These are phyloP conservation scores for Aureobasidium sp. DNA, from an alignment of 2,329 filamentous ascomycete genomes.

Conservation along the genomic window DNA sequence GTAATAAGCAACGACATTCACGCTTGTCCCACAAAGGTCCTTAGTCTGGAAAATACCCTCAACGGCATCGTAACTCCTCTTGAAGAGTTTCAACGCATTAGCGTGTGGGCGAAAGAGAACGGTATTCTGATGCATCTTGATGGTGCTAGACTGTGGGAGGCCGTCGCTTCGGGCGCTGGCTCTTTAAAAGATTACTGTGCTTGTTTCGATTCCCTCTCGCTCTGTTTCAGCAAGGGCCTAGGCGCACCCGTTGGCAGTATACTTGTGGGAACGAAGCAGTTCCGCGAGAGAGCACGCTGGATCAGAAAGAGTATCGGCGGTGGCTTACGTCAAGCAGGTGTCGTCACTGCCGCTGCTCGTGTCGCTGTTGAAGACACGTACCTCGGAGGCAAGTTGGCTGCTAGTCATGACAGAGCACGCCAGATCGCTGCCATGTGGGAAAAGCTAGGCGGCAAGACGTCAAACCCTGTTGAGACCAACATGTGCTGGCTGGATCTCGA, in stretches of 20 bases:
- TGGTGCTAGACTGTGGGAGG: conserved; percentile 77
- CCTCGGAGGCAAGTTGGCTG: conserved; percentile 54
- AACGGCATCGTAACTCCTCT: conserved; percentile 73
- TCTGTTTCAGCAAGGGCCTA: conserved; percentile 78
- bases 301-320: conserved; percentile 75
- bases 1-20: conserved; percentile 66
- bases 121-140: conserved; percentile 68
- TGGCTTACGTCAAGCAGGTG: conserved; percentile 67
- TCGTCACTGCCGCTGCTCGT: conserved; percentile 66
- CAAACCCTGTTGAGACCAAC: conserved; percentile 74
- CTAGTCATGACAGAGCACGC: conserved; percentile 56
- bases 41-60: conserved; percentile 81
- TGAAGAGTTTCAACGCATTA: conserved; percentile 60
- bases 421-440: conserved; percentile 61
- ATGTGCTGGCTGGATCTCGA: conserved; percentile 81
- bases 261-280: conserved; percentile 51
- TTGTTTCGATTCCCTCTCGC: conserved; percentile 64
- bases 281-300: conserved; percentile 64
- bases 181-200: conserved; percentile 59
- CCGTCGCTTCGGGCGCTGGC: conserved; percentile 62
- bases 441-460: conserved; percentile 59
- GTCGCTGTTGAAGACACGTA: conserved; percentile 78
- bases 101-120: conserved; percentile 56
- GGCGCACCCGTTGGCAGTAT: conserved; percentile 76
- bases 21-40: conserved; percentile 69